Base-by-base conservation (phyloP, 73 alveolate genomes). In the Paramecium biaurelia region DNA sequence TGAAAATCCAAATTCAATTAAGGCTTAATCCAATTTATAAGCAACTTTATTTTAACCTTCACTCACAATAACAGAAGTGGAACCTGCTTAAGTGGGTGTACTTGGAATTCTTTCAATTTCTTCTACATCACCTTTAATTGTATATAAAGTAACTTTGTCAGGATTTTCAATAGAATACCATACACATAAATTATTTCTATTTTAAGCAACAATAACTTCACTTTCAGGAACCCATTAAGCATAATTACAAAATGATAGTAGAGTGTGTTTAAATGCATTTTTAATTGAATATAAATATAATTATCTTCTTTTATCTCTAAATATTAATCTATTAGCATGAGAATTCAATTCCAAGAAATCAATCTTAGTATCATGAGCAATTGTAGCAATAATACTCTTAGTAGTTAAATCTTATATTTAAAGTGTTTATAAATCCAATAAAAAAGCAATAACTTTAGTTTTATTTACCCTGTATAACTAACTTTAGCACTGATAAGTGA, bases 191-290 rank as follows among this genome's bases (percentile, higher is more conserved):
- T 98, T 97, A 88, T 95, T 94, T 93, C 99, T 96, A 96, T 98
- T 99, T 93, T 99, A 99, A 10, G 99, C 99, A 18, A 99, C 99
- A 23, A 99, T 99, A 47, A 99, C 99, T 94, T 99, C 99, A 35
- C 99, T 97, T 92, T 98, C 98, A 12, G 99, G 99, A 53, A 99
- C 99, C 99, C 99, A 99, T 95, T 98, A 98, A 67, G 99, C 99
- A 87, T 98, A 99, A 63, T 98, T 97, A 97, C 99, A 99, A 97
- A 95, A 99, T 96, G 98, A 98, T 32, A 99, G 94, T 68, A 99
- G 97, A 9, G 99, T 99, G 41, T 96, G 95, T 95, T 97, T 98
- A 89, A 95, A 92, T 89, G 98, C 99, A 95, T 98, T 98, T 70
- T 96, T 97, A 42, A 98, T 98, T 92, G 98, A 97, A 96, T 97